These are phyloP conservation scores for Gypsophila paniculata DNA, from an alignment of 179 eudicot genomes.

Conservation along the genomic window DNA sequence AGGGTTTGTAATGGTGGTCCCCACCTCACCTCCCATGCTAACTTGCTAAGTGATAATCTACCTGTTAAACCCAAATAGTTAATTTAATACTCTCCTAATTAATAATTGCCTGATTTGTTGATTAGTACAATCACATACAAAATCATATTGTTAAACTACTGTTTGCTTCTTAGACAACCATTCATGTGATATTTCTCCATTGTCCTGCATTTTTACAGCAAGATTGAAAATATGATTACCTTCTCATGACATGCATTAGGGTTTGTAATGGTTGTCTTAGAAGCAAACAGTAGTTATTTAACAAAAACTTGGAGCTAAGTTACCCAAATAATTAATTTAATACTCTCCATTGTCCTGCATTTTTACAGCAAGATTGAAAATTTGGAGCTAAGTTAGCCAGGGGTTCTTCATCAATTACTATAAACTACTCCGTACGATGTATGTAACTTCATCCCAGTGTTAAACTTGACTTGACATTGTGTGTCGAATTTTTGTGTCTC, in stretches of 20 bases:
- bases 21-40: background rate
- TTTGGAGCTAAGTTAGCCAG: background rate
- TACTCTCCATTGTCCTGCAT: too few relatives aligned
- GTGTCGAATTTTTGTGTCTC: too few relatives aligned
- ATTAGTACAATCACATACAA: background rate
- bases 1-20: conserved; percentile 23
- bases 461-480: too few relatives aligned
- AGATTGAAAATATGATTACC: conserved; percentile 23
- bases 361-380: too few relatives aligned
- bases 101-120: background rate
- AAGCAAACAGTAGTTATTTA: too few relatives aligned
- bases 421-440: too few relatives aligned
- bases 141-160: conserved; percentile 10
- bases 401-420: too few relatives aligned
- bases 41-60: conserved; percentile 28
- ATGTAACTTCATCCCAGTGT: too few relatives aligned
- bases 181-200: conserved; percentile 5
- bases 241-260: conserved; percentile 32
- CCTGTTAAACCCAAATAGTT: conserved; percentile 19
- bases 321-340: too few relatives aligned
- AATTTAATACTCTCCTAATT: background rate
- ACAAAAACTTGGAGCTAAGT: too few relatives aligned
- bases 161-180: conserved; percentile 23
- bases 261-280: too few relatives aligned
- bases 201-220: conserved; percentile 25